Percentiles rank a stretch among this genome's conserved stretches.
These are phyloP conservation scores for Delitschia confertaspora DNA, from an alignment of 495 filamentous ascomycete species.

Conservation along the genomic window DNA sequence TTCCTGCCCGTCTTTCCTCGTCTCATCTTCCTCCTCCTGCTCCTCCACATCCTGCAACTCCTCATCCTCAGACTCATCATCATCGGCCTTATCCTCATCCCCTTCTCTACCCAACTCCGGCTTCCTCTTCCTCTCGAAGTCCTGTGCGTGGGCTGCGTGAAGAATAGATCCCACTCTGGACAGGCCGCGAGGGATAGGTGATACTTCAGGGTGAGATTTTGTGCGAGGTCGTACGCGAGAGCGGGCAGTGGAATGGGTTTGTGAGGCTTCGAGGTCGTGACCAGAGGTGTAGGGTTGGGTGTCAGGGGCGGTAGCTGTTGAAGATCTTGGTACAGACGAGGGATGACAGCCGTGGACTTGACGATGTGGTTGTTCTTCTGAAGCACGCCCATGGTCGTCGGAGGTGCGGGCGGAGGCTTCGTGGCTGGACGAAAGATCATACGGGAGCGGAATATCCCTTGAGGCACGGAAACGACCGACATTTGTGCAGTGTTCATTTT, in stretches of 20 bases:
- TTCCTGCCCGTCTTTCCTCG: no score
- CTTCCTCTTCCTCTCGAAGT: conserved; percentile 69
- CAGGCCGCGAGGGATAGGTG: conserved; percentile 24
- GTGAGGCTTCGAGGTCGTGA: conserved; percentile 10
- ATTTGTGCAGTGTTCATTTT: conserved; percentile 92
- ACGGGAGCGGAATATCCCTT: conserved; percentile 73
- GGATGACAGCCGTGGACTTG: conserved; percentile 4
- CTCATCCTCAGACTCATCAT: conserved; percentile 12
- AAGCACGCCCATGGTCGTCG: not conserved
- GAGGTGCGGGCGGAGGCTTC: conserved; percentile 2
- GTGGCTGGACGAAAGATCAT: conserved; percentile 42
- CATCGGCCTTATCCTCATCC: conserved; percentile 32
- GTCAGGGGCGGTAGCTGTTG: conserved; percentile 1
- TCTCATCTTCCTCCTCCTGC: not conserved
- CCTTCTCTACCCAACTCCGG: conserved; percentile 31
- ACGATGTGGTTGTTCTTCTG: not conserved
- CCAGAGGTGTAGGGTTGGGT: not conserved
- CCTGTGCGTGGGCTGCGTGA: conserved; percentile 69
- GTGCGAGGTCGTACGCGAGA: not conserved
- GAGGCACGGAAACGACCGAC: conserved; percentile 76
- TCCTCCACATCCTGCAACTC: conserved; percentile 4
- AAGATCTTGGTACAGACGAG: not conserved
- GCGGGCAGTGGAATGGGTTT: conserved; percentile 1
- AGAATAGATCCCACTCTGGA: conserved; percentile 52
- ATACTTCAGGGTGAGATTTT: not conserved